Evolutionary conservation across 441 rosid genomes (phyloP).

Genomic region (Gossypium aridum): DNA sequence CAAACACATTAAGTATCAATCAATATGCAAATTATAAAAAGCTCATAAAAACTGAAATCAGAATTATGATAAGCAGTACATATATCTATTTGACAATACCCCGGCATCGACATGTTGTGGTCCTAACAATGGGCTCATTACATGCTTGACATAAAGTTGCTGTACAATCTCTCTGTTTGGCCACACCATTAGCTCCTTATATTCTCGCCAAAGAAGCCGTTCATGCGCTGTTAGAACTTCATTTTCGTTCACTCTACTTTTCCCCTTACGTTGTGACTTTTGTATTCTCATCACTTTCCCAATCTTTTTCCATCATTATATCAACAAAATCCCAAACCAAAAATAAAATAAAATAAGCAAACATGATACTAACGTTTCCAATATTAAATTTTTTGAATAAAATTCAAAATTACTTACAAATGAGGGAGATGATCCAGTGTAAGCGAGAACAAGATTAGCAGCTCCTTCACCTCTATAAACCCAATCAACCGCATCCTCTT

Average conservation of each 20-base stretch:
- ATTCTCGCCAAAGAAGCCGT: constrained; percentile 55
- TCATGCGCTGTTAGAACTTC: constrained; percentile 48
- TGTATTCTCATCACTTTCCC: constrained; percentile 72
- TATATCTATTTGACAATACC: constrained; percentile 24
- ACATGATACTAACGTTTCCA: neutral
- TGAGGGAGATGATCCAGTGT: constrained; percentile 63
- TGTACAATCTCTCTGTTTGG: constrained; percentile 49
- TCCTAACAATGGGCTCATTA: constrained; percentile 72
- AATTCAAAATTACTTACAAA: constrained; percentile 35
- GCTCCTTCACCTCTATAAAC: constrained; percentile 92
- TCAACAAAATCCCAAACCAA: neutral
- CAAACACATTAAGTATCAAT: neutral
- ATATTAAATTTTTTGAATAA: too few relatives aligned
- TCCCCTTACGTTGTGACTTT: constrained; percentile 41
- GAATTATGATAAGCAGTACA: neutral
- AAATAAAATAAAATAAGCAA: neutral
- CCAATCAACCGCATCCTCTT: constrained; percentile 76
- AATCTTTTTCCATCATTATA: constrained; percentile 21
- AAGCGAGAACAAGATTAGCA: constrained; percentile 81
- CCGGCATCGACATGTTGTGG: constrained; percentile 70
- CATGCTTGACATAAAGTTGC: constrained; percentile 46
- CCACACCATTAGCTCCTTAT: constrained; percentile 37
- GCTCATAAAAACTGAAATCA: neutral
- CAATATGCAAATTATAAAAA: neutral
- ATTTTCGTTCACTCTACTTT: constrained; percentile 16